Base-by-base conservation (phyloP, 306 rosid genomes). In the Lablab purpureus region DNA sequence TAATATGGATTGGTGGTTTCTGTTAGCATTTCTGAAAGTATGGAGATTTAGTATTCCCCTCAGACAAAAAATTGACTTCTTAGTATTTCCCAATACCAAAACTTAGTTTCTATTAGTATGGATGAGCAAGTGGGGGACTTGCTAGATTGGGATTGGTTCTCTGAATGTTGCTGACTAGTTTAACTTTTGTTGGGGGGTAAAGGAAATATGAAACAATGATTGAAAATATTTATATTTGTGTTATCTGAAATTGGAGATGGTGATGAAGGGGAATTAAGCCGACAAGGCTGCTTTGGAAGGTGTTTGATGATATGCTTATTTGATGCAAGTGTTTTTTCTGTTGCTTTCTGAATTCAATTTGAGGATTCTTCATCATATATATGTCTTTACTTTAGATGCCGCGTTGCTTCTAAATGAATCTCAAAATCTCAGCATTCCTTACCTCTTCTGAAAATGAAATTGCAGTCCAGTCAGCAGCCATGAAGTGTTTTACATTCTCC, bases 401-500 rank as follows among this genome's bases (percentile, higher is more conserved):
- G 15, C 47, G 58, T 77, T 85, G 67, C 45, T 80, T 64, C 74
- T 49, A 41, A 32, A 71, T 70, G 70, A 14, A 40, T 73, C 45
- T 64, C 4, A 74, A 83, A 14, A 40, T 73, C 69, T 64, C 17
- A 79, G 82, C 15, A 62, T 75, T 76, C 14, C 67, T 54, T 45
- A 74, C 51, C 46, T 49, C 73, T 47, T 65, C 75, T 59, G 40
- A 27, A 59, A 59, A 28, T 76, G 86, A 64, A 76, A 80, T 64
- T 74, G 87, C 76, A 77, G 89, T 30, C 18, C 23, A 28, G 54
- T 55, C 55, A 23, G 78, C 60, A 51, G 88, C 83, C 49, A 96
- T 96, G 99, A 90, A 83, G 88, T 93, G 98, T 75, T 90, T 90
- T 83, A 25, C 83, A 43, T 89, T 96, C 78, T 81, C 69, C 75